Conservation (phyloP, 106 monocot species). For the Dendrobium nobile region DNA sequence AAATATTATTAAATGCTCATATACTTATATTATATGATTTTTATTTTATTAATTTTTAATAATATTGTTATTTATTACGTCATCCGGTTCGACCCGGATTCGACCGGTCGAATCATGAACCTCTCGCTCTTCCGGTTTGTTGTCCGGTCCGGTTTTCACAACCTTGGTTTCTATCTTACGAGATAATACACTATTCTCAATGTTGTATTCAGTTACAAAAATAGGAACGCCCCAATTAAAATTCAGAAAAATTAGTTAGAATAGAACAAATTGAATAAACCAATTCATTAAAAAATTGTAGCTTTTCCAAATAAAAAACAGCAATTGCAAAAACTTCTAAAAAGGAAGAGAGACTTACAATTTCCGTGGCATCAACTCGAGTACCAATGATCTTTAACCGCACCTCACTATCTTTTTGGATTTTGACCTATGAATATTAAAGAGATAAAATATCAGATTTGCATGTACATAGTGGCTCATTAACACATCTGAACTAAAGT, state of each 20-base stretch:
- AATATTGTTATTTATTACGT: too few species aligned
- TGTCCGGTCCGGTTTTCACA: too few species aligned
- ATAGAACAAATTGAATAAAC: neutral
- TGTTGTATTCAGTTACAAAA: too few species aligned
- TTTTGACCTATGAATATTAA: conserved; percentile 58
- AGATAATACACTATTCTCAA: too few species aligned
- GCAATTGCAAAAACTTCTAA: neutral
- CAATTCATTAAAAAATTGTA: neutral
- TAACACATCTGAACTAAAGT: neutral
- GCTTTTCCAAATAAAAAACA: neutral
- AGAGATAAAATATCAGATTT: neutral
- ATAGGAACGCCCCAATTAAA: too few species aligned
- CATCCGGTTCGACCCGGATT: too few species aligned
- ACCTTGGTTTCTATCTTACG: too few species aligned
- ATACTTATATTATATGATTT: too few species aligned
- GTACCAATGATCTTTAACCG: conserved; percentile 96
- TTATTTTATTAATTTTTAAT: too few species aligned
- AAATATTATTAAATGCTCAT: too few species aligned
- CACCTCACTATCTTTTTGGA: conserved; percentile 98
- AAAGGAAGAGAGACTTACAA: conserved; percentile 41
- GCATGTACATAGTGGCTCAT: neutral
- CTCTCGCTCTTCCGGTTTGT: too few species aligned
- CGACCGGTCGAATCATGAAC: too few species aligned
- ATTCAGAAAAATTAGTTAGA: neutral
- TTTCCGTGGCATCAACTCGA: conserved; percentile 99